Base-by-base conservation (phyloP, 106 monocot genomes). In the Dioscorea alata region DNA sequence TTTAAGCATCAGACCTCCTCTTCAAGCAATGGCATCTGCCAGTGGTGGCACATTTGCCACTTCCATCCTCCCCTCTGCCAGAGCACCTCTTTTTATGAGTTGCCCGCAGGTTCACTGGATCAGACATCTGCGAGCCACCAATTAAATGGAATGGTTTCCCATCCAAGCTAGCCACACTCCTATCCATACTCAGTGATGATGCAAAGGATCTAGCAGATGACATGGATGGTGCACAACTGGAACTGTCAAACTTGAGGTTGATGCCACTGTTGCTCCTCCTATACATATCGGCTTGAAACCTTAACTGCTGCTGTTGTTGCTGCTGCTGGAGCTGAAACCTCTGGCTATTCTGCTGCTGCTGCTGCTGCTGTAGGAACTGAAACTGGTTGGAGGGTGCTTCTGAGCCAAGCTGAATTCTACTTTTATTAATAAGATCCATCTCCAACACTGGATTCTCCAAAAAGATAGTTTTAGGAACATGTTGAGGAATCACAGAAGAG, bases 141-240 rank as follows among this genome's bases (percentile, higher is more conserved):
- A 94, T 73, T 58, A 94, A 68, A 22, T 84, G 80, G 68, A 90
- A 90, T 13, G 83, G 48, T 23, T 67, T 86, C 12, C 79, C 74
- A 60, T 81, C 88, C 78, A 88, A 63, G 33, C 75, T 85, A 0
- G 85, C 75, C 17, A 84, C 67, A 63, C 93, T 94, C 13, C 86
- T 84, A 66, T 94, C 94, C 76, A 94, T 81, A 66, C 94, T 94
- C 21, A 94, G 64, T 4, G 94, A 90, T 17, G 94, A 94, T 25
- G 90, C 19, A 57, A 94, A 90, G 1, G 94, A 94, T 35, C 87
- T 80, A 12, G 84, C 76, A 4, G 86, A 90, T 15, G 94, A 94
- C 61, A 75, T 77, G 12, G 85, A 81, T 8, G 83, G 81, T 6
- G 94, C 81, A 69, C 89, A 93, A 23, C 84, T 85, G 0, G 90